Base-by-base conservation (phyloP, 768 basidiomycete genomes). In the Suillus hirtellus region DNA sequence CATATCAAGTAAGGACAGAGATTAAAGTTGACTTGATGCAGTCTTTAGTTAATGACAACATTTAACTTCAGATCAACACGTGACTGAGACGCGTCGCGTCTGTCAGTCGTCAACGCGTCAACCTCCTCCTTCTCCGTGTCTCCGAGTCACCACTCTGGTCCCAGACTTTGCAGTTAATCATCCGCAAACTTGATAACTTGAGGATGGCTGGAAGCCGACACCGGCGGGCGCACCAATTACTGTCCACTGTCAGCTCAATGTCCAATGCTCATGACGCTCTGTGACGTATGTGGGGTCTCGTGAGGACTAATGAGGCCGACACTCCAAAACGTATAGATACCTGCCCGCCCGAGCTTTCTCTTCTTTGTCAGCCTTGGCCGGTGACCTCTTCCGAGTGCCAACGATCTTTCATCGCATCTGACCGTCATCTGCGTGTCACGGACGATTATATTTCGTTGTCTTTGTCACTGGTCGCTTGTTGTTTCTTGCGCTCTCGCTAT, bases 1-100 rank as follows among this genome's bases (percentile, higher is more conserved):
- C 63, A 76, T 68, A 64, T 75, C 68, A 47, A 64, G 44, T 21
- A 5, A n/a, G 9, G 5, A 46, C 12, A 49, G 21, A 21, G 12
- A 6, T 21, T 47, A 12, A 21, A 21, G 21, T 46, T 12, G n/a
- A n/a, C 11, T 31, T 31, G 31, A 31, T 46, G n/a, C 10, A 46
- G 10, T n/a, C 7, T 37, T 37, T 37, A 37, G 9, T 8, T 35
- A 35, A 35, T 35, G 7, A 10, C 10, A 46, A 43, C 42, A 42
- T 42, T 19, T 43, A 43, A 46, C n/a, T 46, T 46, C 11, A 46
- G 11, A 11, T n/a, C 12, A 7, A 2, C 52, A 53, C 52, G 52
- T 53, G 52, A 53, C 34, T 9, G 12, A 9, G 52, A n/a, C 34
- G 31, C 52, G 52, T 34, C 50, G 50, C 27, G 49, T 50, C 21